phyloP scores from a whole-genome alignment of 2,329 filamentous ascomycete genomes.

The Amylocarpus encephaloides region DNA sequence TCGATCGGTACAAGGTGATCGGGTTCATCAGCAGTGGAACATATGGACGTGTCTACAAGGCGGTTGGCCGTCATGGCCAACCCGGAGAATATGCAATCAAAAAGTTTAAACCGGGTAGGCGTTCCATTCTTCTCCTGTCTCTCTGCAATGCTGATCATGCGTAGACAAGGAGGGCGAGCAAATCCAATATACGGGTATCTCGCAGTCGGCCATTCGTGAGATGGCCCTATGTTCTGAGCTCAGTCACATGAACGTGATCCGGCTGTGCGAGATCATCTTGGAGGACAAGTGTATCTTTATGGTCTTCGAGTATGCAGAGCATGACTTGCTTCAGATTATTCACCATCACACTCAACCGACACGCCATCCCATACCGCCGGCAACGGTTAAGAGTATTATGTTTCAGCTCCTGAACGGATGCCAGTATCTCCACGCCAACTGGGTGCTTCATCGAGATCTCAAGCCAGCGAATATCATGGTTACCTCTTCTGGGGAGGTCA shows the following conservation, averaged over 20 bases:
- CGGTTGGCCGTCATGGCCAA: conserved; percentile 66
- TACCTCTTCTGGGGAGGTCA: conserved; percentile 80
- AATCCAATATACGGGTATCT: conserved; percentile 93
- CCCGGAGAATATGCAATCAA: conserved; percentile 93
- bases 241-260: conserved; percentile 81
- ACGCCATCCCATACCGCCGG: conserved; percentile 78
- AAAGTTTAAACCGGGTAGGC: conserved; percentile 54
- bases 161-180: conserved; percentile 90
- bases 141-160: not conserved
- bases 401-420: conserved; percentile 93
- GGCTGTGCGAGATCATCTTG: conserved; percentile 88
- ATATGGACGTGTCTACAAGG: conserved; percentile 97
- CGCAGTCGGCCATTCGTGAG: conserved; percentile 92
- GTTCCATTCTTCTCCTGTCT: not conserved
- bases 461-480: conserved; percentile 99
- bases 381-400: conserved; percentile 88
- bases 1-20: conserved; percentile 91
- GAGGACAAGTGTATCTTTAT: conserved; percentile 99
- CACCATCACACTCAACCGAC: conserved; percentile 90
- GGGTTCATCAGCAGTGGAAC: conserved; percentile 98
- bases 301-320: conserved; percentile 98
- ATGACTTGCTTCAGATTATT: conserved; percentile 95
- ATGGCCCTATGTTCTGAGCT: conserved; percentile 96
- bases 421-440: conserved; percentile 91
- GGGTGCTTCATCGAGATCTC: conserved; percentile 93